Base-by-base conservation (phyloP, 1,284 basidiomycete species). In the Ganoderma leucocontextum region DNA sequence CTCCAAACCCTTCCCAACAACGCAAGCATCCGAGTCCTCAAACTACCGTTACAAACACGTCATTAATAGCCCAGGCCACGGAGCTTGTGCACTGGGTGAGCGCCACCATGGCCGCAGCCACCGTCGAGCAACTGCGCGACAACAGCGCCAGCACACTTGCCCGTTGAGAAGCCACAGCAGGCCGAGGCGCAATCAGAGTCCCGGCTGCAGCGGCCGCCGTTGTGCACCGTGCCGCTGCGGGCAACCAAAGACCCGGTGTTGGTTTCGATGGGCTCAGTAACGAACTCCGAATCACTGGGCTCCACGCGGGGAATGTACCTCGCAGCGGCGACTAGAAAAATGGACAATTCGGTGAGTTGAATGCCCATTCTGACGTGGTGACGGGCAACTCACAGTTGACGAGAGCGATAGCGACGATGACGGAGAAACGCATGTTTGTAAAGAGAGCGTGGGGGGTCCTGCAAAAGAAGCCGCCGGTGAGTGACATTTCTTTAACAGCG, bases 401-500 rank as follows among this genome's bases (percentile, higher is more conserved):
- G 49, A 69, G 64, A 35, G 64, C 62, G 52, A 69, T 25, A 41
- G 68, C 68, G 59, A 69, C 22, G 64, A 69, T 17, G 17, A 61
- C 59, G 59, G 64, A 59, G 62, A 69, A 60, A 62, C 66, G 66
- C 68, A 69, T 69, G 68, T 57, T 69, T 25, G 60, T 63, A 42
- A 33, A 39, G 52, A 13, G 36, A 39, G 35, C 8, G 59, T 47
- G 59, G 25, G 25, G 47, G 52, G 52, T 49, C 44, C 53, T 66
- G 33, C 5, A 29, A 13, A 62, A 38, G 36, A 19, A 15, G 13
- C n/a, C 2, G 6, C 44, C 47, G 52, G 52, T 66, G 33, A 66
- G 65, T 35, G 41, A 33, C 10, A 17, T 6, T 17, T 49, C 55
- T 8, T 15, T 8, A 17, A n/a, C 22, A 8, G 22, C 2, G 44